A percentile compares a stretch with the other conserved stretches of the same genome.
phyloP scores from a whole-genome alignment of 768 basidiomycete species.

The Gautieria morchelliformis region DNA sequence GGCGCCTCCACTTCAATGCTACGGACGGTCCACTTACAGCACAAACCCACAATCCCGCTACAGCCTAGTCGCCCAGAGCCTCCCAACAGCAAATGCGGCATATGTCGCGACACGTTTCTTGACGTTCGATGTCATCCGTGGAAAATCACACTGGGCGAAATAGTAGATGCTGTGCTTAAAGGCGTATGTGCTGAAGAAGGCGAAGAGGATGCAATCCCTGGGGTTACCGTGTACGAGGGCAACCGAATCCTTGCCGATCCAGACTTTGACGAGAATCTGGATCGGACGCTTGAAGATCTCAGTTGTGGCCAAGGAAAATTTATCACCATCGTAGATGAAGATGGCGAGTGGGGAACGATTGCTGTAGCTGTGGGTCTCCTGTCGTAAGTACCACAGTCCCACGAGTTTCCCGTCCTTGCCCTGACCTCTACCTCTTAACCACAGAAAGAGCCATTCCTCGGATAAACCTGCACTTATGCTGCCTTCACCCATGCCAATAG shows the following conservation, averaged over 20 bases:
- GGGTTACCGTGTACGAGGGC: slow-evolving; percentile 81
- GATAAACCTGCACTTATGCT: slow-evolving; percentile 50
- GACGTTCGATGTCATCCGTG: slow-evolving; percentile 65
- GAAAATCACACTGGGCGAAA: slow-evolving; percentile 57
- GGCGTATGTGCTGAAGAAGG: slow-evolving; percentile 13
- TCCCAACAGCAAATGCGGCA: slow-evolving; percentile 72
- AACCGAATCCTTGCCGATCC: slow-evolving; percentile 83
- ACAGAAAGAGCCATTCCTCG: slow-evolving; percentile 45
- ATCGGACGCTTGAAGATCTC: slow-evolving; percentile 71
- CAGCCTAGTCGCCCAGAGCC: slow-evolving; percentile 52
- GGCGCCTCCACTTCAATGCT: slow-evolving; percentile 24
- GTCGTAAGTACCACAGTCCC: slow-evolving; percentile 44
- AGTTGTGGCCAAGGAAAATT: slow-evolving; percentile 79
- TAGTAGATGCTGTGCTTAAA: slow-evolving; percentile 59
- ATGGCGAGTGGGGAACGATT: slow-evolving; percentile 64
- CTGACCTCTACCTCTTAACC: not conserved
- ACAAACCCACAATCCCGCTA: slow-evolving; percentile 71
- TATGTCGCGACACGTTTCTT: slow-evolving; percentile 81
- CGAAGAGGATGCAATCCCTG: slow-evolving; percentile 32
- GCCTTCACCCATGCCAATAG: slow-evolving; percentile 58
- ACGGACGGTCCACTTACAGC: slow-evolving; percentile 71
- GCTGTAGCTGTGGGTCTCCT: slow-evolving; percentile 57
- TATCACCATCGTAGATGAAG: slow-evolving; percentile 82
- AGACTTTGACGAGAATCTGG: slow-evolving; percentile 87
- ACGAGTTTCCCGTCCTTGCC: not conserved